Base-by-base conservation (phyloP, 208 protist species). In the Trypanosoma grayi region DNA sequence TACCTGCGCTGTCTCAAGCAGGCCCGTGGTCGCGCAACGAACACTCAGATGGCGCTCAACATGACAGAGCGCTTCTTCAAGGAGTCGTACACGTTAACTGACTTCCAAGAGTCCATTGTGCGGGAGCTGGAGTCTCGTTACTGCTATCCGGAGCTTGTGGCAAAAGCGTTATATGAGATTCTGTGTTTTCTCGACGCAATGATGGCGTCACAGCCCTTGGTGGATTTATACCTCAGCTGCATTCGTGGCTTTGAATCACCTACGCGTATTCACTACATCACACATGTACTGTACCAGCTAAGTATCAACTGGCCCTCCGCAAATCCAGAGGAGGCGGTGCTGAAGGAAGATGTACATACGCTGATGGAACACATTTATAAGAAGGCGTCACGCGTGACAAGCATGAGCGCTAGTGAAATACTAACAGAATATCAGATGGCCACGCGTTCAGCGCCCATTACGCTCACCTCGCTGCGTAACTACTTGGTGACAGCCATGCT, bases 151-250 rank as follows among this genome's bases (percentile, higher is more conserved):
- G 86, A 96, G 66, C 74, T 96, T 46, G 87, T 96, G 36, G 84
- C 81, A 46, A 96, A 96, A 65, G 81, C 72, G 1, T 48, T 92
- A 9, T 96, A 96, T 66, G 90, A 96, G 61, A 78, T 96, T 48
- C 68, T 96, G n/a, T 93, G 85, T 72, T 93, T 81, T 68, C 67
- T 96, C 48, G 87, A 96, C 60, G 84, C 84, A 16, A 78, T 76
- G 36, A 59, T 61, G 3, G 43, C 63, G 4, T 79, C 74, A 34
- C 79, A 90, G 55, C 66, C 59, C 9, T 58, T 93, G 27, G 53
- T 91, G 18, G 66, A 70, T 37, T 61, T 87, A 36, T 93, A 93
- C 62, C 75, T 95, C 33, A 80, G 82, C 31, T 84, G 86, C 40
- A 81, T 92, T 52, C 77, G 90, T 37, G 90, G 90, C 10, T 93